These are phyloP conservation scores for Aspergillus pseudotamarii DNA, from an alignment of 2,329 filamentous ascomycete genomes.

Conservation along the genomic window DNA sequence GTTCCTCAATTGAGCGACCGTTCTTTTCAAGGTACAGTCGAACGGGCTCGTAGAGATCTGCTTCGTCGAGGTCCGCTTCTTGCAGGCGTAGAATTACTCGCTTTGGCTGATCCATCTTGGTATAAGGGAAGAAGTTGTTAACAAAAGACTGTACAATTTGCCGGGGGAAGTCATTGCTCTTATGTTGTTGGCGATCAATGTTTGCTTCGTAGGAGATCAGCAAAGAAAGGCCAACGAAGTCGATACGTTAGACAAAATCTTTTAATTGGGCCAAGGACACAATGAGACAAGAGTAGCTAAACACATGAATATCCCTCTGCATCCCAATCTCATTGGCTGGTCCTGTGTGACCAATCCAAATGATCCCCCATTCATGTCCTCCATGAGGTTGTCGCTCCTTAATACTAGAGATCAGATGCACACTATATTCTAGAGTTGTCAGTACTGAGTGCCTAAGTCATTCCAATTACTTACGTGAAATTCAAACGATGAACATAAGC, in stretches of 20 bases:
- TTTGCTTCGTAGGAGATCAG: neutral
- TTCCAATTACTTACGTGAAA: neutral
- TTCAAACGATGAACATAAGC: neutral
- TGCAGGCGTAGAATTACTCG: constrained; percentile 6
- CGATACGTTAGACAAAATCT: neutral
- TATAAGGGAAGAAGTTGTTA: neutral
- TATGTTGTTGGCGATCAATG: neutral
- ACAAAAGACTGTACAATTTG: neutral
- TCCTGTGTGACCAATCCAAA: neutral
- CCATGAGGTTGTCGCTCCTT: neutral
- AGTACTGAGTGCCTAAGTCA: neutral
- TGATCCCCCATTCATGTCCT: neutral
- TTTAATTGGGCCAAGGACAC: neutral
- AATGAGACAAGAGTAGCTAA: neutral
- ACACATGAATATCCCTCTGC: neutral
- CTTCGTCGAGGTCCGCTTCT: neutral
- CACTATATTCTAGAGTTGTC: neutral
- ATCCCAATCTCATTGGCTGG: neutral
- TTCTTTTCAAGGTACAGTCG: neutral
- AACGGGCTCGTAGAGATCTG: neutral
- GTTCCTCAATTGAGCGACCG: neutral
- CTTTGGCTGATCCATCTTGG: neutral
- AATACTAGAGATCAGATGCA: neutral
- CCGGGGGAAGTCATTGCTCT: neutral
- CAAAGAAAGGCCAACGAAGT: neutral